Evolutionary conservation across 2,329 filamentous ascomycete genomes (phyloP), one percentile per base, ranked within the genome.

Genomic region (Aspergillus transmontanensis): DNA sequence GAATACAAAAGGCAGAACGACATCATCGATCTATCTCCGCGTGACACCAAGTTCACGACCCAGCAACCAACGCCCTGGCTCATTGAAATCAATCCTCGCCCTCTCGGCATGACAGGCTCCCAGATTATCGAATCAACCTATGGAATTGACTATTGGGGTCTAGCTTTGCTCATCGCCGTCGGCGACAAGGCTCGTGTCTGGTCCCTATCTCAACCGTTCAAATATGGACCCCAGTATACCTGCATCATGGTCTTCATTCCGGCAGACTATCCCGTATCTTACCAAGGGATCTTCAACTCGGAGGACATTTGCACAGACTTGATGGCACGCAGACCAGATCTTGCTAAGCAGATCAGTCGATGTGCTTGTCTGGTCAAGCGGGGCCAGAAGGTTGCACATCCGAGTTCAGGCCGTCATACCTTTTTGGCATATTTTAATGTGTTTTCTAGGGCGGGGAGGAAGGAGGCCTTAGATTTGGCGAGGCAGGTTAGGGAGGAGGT

Each of bases 11-110:
- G 2, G 53, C n/a, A 55, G 16, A 56, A 48, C 39, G 34, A 30
- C 2, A 14, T 50, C 21, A 16, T 54, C 45, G 57, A 61, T 21
- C 46, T 62, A 3, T 19, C 23, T 10, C 16, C 36, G 2, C 10
- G 58, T 11, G 19, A 28, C 1, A 1, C 6, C 1, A 28, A 28
- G 6, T 28, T 50, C 12, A 2, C 14, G 14, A 39, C 21, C 6
- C 26, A n/a, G 19, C 10, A n/a, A 16, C 26, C 12, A 30, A 28
- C 12, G 4, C n/a, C 59, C 1, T 65, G 56, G 41, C 53, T 65
- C 0, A 59, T 65, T 4, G 64, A 65, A 26, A 59, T 65, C 1
- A 65, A 65, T 12, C 55, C 61, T 3, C 58, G 64, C 10, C 50
- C 51, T 9, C 50, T 58, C 4, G 61, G 61, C 0, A 43, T 51